Evolutionary conservation across 345 rosid genomes (phyloP), one percentile per base, ranked within the genome.

Genomic region (Draba incana): DNA sequence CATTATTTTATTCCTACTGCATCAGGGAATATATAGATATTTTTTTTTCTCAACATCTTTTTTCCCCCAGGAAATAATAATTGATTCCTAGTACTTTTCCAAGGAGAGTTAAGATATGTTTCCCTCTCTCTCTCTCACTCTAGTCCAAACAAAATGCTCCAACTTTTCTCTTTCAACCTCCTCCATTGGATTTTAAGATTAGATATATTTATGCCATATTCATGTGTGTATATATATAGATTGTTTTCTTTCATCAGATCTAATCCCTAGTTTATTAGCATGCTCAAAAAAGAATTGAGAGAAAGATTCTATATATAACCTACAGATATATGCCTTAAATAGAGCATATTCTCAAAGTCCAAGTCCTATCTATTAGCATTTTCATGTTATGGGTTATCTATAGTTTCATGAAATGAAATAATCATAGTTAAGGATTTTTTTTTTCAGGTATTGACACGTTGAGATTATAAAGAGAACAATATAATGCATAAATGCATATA

Each of bases 11-110:
- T 37, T 55, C 76, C 39, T 41, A 64, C 64, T 64, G 16, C 28
- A 38, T 53, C 52, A 72, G 70, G n/a, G 58, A 56, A 39, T 28
- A 64, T 35, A 52, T 62, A 47, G 2, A 38, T 44, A 8, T 37
- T 23, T 16, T 3, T 30, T n/a, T 10, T 43, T 41, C 37, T 50
- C 1, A n/a, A 46, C 41, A 43, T 38, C 3, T 55, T 14, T 52
- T 30, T 39, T 47, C 56, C 47, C 5, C 5, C 44, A 59, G 28
- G 31, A 39, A 24, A 65, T 31, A 59, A 68, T 51, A 46, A 28
- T 38, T 68, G 78, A 75, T 75, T 75, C 79, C 79, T 75, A 75
- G 78, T 75, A 68, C 70, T 69, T 69, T 74, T 75, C 70, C 68
- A 55, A 75, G 53, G 69, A 68, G 13, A 75, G 69, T 62, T 54